Percentiles rank a stretch among this genome's conserved stretches.
Evolutionary conservation across 2,329 filamentous ascomycete genomes (phyloP).

Genomic region (Beauveria scarabaeidicola): DNA sequence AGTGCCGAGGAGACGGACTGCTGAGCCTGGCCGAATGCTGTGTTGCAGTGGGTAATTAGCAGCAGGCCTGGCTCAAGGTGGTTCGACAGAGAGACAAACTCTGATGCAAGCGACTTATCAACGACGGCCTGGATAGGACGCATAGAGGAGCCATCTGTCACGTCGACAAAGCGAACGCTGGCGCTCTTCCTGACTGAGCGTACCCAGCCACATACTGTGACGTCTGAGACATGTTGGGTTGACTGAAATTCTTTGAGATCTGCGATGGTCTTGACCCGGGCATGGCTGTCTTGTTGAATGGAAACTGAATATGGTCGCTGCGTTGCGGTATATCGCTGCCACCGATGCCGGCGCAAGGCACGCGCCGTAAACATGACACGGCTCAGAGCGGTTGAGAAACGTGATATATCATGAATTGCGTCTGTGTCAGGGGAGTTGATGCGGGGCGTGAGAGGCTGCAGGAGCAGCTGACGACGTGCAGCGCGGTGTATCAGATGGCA

Average conservation of each 20-base stretch:
- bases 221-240: conserved; percentile 32
- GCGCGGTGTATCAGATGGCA: too few species aligned
- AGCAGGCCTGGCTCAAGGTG: conserved; percentile 15
- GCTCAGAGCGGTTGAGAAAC: background rate
- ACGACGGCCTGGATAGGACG: conserved; percentile 74
- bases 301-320: conserved; percentile 27
- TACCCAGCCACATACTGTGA: conserved; percentile 69
- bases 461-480: background rate
- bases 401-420: background rate
- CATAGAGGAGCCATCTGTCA: conserved; percentile 81
- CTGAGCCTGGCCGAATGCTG: conserved; percentile 74
- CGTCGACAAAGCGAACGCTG: conserved; percentile 68
- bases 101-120: conserved; percentile 59
- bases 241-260: conserved; percentile 47
- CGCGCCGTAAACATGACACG: background rate
- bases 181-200: conserved; percentile 84
- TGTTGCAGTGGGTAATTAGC: conserved; percentile 20
- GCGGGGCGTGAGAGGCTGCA: background rate
- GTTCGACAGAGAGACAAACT: conserved; percentile 44
- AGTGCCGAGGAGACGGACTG: conserved; percentile 66
- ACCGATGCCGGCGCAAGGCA: background rate
- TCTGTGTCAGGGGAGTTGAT: background rate
- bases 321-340: background rate
- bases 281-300: conserved; percentile 19
- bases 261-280: conserved; percentile 39